These are phyloP conservation scores for Physcia stellaris DNA, from an alignment of 495 filamentous ascomycete species.

Conservation along the genomic window DNA sequence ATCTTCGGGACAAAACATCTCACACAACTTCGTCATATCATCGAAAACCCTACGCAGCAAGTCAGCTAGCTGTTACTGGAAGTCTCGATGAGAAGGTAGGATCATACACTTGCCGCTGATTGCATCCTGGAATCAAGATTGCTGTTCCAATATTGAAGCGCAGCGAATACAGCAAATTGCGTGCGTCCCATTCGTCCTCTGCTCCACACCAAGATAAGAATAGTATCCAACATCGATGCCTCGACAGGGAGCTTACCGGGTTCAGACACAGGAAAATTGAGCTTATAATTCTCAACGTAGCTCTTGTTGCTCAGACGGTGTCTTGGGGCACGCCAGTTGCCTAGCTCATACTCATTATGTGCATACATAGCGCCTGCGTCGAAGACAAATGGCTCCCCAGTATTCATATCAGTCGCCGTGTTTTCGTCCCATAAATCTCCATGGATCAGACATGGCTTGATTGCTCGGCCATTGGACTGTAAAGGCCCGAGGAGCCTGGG, in stretches of 20 bases:
- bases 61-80: background rate
- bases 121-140: constrained; percentile 18
- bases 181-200: constrained; percentile 17
- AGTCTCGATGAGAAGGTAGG: background rate
- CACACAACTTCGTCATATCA: background rate
- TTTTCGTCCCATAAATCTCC: constrained; percentile 37
- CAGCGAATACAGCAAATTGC: constrained; percentile 18
- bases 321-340: constrained; percentile 15
- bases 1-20: background rate
- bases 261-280: constrained; percentile 13
- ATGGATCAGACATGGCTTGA: constrained; percentile 24
- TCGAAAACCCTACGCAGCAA: background rate
- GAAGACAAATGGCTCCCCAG: constrained; percentile 26
- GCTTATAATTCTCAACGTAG: constrained; percentile 16
- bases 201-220: background rate
- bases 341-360: constrained; percentile 29
- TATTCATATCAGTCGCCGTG: constrained; percentile 22
- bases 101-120: constrained; percentile 5
- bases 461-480: constrained; percentile 11
- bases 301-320: constrained; percentile 15
- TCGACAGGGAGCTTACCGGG: constrained; percentile 1
- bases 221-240: background rate
- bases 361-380: constrained; percentile 34
- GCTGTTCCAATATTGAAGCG: constrained; percentile 18
- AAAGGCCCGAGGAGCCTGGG: constrained; percentile 21